Conservation (phyloP, 2,329 filamentous ascomycete genomes). For the Nothophoma quercina region DNA sequence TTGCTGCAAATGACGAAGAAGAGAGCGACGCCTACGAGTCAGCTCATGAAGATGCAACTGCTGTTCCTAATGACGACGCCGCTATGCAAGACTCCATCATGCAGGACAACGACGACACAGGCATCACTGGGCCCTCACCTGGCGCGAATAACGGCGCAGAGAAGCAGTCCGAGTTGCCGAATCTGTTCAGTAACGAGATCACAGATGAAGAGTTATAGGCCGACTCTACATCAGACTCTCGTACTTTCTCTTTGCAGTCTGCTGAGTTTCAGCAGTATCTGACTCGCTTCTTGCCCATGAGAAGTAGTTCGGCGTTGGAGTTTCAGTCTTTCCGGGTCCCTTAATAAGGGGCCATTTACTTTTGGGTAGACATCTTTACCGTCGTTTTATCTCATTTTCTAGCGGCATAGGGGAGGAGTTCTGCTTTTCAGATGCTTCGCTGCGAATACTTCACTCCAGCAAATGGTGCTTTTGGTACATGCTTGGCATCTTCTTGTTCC, state of each 20-base stretch:
- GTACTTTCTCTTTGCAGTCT: too few species aligned
- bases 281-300: background rate
- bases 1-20: background rate
- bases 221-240: too few species aligned
- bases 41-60: background rate
- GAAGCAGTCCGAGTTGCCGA: background rate
- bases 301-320: background rate
- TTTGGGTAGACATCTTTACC: too few species aligned
- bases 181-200: slow-evolving; percentile 3
- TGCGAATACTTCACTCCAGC: too few species aligned
- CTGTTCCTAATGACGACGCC: background rate
- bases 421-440: too few species aligned
- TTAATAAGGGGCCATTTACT: too few species aligned
- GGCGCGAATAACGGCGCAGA: background rate
- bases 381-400: too few species aligned
- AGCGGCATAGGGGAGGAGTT: background rate
- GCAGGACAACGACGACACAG: slow-evolving; percentile 11
- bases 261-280: background rate
- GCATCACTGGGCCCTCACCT: background rate
- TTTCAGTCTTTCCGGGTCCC: too few species aligned
- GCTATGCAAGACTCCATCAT: background rate
- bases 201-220: slow-evolving; percentile 15
- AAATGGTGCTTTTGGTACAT: too few species aligned
- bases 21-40: slow-evolving; percentile 15
- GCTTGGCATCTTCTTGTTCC: too few species aligned